Percentiles rank a stretch among this genome's conserved stretches.
These are phyloP conservation scores for Serendipita sp. DNA, from an alignment of 1,284 basidiomycete genomes.

Conservation along the genomic window DNA sequence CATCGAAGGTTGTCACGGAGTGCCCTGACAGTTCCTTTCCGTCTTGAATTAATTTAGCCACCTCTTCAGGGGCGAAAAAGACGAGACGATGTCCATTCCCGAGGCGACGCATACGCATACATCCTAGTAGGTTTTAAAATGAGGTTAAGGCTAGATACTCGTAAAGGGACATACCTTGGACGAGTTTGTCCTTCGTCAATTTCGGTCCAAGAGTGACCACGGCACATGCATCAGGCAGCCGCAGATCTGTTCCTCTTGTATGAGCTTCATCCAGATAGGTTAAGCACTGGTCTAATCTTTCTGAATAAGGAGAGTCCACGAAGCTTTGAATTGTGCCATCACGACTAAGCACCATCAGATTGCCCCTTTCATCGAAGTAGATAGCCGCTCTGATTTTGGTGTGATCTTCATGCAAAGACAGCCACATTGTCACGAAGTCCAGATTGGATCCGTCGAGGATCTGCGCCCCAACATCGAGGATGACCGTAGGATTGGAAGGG, in stretches of 20 bases:
- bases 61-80: slow-evolving; percentile 35
- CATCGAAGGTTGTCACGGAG: slow-evolving; percentile 21
- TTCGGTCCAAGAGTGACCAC: slow-evolving; percentile 40
- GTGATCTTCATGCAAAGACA: slow-evolving; percentile 19
- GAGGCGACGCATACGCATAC: slow-evolving; percentile 37
- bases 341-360: slow-evolving; percentile 26
- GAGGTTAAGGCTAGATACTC: background rate
- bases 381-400: slow-evolving; percentile 26
- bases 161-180: slow-evolving; percentile 29
- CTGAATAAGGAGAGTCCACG: slow-evolving; percentile 28
- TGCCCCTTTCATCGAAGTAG: slow-evolving; percentile 28
- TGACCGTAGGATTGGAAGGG: slow-evolving; percentile 26
- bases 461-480: slow-evolving; percentile 45
- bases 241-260: slow-evolving; percentile 42
- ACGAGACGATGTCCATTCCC: slow-evolving; percentile 35
- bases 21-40: slow-evolving; percentile 13
- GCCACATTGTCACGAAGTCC: slow-evolving; percentile 29
- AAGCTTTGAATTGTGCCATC: slow-evolving; percentile 29
- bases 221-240: slow-evolving; percentile 28
- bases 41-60: slow-evolving; percentile 28
- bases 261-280: slow-evolving; percentile 45
- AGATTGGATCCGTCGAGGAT: slow-evolving; percentile 36
- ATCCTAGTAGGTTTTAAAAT: slow-evolving; percentile 21
- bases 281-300: slow-evolving; percentile 30
- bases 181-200: slow-evolving; percentile 38